Evolutionary conservation across 805 yeast species (phyloP), one percentile per base, ranked within the genome.

Genomic region (Teunomyces panamensis): DNA sequence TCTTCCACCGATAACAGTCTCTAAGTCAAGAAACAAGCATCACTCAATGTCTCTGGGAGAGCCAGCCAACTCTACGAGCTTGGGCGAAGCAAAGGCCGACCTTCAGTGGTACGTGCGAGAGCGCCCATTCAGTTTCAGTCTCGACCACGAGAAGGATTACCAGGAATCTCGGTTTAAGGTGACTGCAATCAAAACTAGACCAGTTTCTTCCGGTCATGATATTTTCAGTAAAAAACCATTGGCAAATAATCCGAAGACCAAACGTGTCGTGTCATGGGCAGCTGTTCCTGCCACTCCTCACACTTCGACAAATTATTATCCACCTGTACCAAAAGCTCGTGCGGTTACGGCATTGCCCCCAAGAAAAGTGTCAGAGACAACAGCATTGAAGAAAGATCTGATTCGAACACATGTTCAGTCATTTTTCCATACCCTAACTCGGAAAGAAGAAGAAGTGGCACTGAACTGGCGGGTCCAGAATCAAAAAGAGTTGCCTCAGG

Each of bases 131-230:
- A 62, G 63, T 44, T 58, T 47, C 41, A 57, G 64, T 47, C 53
- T 67, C 17, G 72, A 66, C 44, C 35, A 51, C 7, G 56, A 57
- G 4, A 53, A 49, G 29, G 58, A 65, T 34, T 67, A 67, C 46
- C 45, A 46, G 4, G 43, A 42, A 36, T 46, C 55, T 29, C 45
- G 47, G 46, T 42, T 42, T 35, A 42, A 42, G 14, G 37, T 42
- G 14, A 30, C 20, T 7, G 30, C 27, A 11, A 14, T 30, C 5
- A 42, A 34, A 14, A 26, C 41, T 5, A 11, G 41, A 26, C 16
- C 41, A 4, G 41, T 9, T 3, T 37, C 41, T n/a, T 37, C 41
- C 3, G 41, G 41, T 5, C 11, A 37, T 7, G 41, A 9, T 6
- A n/a, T 26, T 13, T n/a, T 32, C 34, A 14, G 17, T 16, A n/a